phyloP scores from a whole-genome alignment of 2,329 filamentous ascomycete species.

The Celoporthe dispersa region DNA sequence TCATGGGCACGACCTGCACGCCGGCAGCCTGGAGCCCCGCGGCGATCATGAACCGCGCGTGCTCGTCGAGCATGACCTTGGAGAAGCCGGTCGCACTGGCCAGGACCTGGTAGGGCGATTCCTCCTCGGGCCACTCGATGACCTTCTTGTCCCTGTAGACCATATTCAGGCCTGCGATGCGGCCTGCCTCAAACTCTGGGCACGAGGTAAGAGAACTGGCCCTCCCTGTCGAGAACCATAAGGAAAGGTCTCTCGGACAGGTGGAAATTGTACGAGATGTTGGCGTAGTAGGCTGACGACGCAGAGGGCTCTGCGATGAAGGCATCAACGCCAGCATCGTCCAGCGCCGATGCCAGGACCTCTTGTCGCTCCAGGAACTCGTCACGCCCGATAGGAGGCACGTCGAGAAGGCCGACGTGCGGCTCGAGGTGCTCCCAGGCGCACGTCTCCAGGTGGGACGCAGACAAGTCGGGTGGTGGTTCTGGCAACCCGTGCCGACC shows the following conservation, averaged over 20 bases:
- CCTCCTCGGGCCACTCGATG: constrained; percentile 37
- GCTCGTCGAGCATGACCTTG: constrained; percentile 38
- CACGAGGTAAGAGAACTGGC: constrained; percentile 37
- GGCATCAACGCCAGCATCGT: constrained; percentile 35
- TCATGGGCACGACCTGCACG: constrained; percentile 38
- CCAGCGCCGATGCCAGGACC: constrained; percentile 33
- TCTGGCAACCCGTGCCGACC: neutral
- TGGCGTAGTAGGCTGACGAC: constrained; percentile 34
- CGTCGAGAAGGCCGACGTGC: constrained; percentile 34
- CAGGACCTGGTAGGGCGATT: constrained; percentile 36
- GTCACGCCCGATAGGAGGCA: constrained; percentile 34
- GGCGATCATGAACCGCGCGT: constrained; percentile 38
- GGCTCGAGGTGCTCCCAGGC: constrained; percentile 35
- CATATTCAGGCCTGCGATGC: constrained; percentile 38
- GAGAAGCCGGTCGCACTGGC: constrained; percentile 30
- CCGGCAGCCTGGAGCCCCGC: constrained; percentile 35
- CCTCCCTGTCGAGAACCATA: constrained; percentile 34
- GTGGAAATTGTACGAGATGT: constrained; percentile 33
- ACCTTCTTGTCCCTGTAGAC: constrained; percentile 35
- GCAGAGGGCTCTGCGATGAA: constrained; percentile 39
- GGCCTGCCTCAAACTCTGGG: constrained; percentile 38
- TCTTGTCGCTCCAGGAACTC: constrained; percentile 37
- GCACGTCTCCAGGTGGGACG: constrained; percentile 33
- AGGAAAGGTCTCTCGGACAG: constrained; percentile 39
- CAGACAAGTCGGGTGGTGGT: constrained; percentile 1